Base-by-base conservation (phyloP, 805 yeast species). In the Pichia cephalocereana region DNA sequence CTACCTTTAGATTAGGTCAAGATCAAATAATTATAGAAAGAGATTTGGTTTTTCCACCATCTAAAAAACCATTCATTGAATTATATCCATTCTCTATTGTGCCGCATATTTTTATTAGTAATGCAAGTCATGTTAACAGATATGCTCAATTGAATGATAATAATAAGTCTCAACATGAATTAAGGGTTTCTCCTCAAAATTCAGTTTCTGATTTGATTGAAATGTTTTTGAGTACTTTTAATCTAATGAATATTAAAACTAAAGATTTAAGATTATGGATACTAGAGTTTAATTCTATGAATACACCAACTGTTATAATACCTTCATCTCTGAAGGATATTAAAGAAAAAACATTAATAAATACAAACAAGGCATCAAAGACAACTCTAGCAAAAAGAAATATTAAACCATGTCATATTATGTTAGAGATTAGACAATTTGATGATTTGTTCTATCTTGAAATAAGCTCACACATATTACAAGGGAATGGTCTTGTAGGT, bases 401-500 rank as follows among this genome's bases (percentile, higher is more conserved):
- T 12, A 38, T 53, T 52, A 54, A 6, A 18, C 54, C 36, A 28
- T 50, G 46, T 43, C 53, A 64, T 28, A 46, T 59, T 6, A 28
- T 65, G 42, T 23, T 65, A 6, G 69, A 65, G 38, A 38, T 59
- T 1, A 60, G 55, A 40, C 63, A 59, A 45, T 47, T 44, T 15
- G 62, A 64, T 46, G 58, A 56, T 1, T 37, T 58, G 1, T 65
- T 52, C 44, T 43, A 59, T 12, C 51, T 58, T 52, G 66, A 61
- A 43, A 49, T 57, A 3, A 47, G 54, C 3, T 51, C 59, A 5
- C 44, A 44, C 6, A 36, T 62, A 3, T 38, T 55, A 14, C 56
- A 53, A 4, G 62, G 65, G 3, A 56, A 52, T 30, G 90, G 96
- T 54, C 60, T 70, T 43, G 63, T 72, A 50, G 83, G 97, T 52